Evolutionary conservation across 2,329 filamentous ascomycete genomes (phyloP), one percentile per base, ranked within the genome.

Genomic region (Fusarium coffeatum): DNA sequence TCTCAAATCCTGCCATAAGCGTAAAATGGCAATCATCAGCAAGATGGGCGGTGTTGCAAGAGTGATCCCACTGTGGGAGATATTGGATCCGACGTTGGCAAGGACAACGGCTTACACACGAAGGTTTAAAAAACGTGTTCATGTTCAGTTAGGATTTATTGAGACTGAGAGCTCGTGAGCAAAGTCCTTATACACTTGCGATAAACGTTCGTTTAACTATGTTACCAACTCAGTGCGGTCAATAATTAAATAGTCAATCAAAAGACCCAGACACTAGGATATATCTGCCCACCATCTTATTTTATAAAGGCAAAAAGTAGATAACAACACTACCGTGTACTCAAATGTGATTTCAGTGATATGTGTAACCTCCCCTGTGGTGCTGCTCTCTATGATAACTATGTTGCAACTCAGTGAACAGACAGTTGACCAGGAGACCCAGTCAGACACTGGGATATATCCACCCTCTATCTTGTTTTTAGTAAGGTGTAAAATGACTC

Each of bases 131-230:
- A 37, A 5, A 37, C 2, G 15, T 11, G 5, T 6, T 37, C 2
- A 37, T 10, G 16, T 6, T 3, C 16, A 37, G 9, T 37, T 18
- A 11, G 9, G 32, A 37, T 9, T 37, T 5, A n/a, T n/a, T n/a
- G 18, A 37, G 34, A 37, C 18, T 6, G 9, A 11, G 5, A 11
- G 16, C 9, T 37, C 1, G 32, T 4, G 16, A 18, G 16, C 0
- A 11, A 37, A 11, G 3, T 18, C 32, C 8, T 6, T n/a, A n/a
- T 6, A 0, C 5, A 11, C 0, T 6, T 37, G 18, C 6, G 0
- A 37, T 11, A n/a, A n/a, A n/a, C 5, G 34, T 4, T 37, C 16
- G 5, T 11, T 37, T 2, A 6, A n/a, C 16, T 37, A n/a, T 7
- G 34, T 37, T n/a, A 3, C 10, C 9, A 7, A n/a, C 34, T 37